Evolutionary conservation across 768 basidiomycete species (phyloP), one percentile per base, ranked within the genome.

Genomic region (Tricholoma bakamatsutake): DNA sequence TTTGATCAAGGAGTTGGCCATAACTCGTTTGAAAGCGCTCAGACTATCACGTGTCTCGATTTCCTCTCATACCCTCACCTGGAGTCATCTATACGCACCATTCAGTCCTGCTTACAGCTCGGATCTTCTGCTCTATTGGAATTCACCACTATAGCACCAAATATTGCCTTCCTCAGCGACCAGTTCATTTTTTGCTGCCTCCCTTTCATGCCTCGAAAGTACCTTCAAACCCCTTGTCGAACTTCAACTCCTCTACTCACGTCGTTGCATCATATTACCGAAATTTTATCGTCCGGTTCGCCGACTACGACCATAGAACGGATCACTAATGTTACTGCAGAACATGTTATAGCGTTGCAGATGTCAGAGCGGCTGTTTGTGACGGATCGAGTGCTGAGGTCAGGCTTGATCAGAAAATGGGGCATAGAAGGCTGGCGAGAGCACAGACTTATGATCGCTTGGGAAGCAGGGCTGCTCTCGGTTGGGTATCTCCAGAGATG

Each of bases 381-480:
- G 12, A 55, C 60, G 18, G 64, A 75, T 56, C 55, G 55, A 18
- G 53, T 42, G 3, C 40, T 65, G 18, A 66, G 77, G 31, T 61
- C 46, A 6, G 57, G 50, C 17, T 62, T 70, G 52, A 71, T 79
- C 42, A 50, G 64, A 5, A 62, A 63, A 43, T 63, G 64, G 45
- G 73, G 73, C 5, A 33, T 70, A 12, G 57, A 60, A 18, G 71
- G 62, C 34, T 81, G 78, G 80, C 71, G 80, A 52, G 74, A 77
- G 59, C 69, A 77, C 52, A 67, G 75, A 56, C 68, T 83, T n/a
- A 62, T 76, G 57, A 53, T 78, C 30, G 69, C 69, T 28, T 82
- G 84, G 71, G 82, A 85, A 62, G 79, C 76, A 18, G 79, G 72
- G 0, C 69, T 85, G 35, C 64, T 84, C 13, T 65, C 69, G 40